A percentile compares a stretch with the other conserved stretches of the same genome.
phyloP scores from a whole-genome alignment of 208 protist genomes.

The Blechomonas ayalai region DNA sequence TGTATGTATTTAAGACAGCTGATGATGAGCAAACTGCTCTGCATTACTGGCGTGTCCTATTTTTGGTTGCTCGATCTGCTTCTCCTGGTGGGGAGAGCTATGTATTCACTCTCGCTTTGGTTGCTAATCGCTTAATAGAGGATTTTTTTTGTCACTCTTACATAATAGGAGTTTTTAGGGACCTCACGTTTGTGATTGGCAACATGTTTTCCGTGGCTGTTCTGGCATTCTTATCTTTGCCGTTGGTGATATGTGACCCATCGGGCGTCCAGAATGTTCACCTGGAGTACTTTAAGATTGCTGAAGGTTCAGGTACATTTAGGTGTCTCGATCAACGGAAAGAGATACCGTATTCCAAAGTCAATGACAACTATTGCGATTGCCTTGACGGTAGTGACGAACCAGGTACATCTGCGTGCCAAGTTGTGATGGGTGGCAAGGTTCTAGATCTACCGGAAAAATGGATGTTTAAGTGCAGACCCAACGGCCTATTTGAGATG shows the following conservation, averaged over 20 bases:
- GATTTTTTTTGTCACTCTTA: too few relatives aligned
- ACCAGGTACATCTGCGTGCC: constrained; percentile 82
- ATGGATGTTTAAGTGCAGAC: constrained; percentile 80
- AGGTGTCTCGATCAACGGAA: constrained; percentile 29
- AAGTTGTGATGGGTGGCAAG: constrained; percentile 1
- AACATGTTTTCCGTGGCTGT: not conserved
- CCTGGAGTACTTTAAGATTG: constrained; percentile 11
- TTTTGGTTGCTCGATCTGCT: too few relatives aligned
- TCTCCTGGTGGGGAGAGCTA: too few relatives aligned
- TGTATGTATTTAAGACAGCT: too few relatives aligned
- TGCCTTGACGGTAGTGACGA: constrained; percentile 94
- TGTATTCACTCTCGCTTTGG: too few relatives aligned
- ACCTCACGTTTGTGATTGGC: too few relatives aligned
- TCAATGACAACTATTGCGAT: constrained; percentile 96
- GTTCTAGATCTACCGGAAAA: constrained; percentile 2
- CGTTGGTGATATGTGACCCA: constrained; percentile 5
- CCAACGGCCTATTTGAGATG: constrained; percentile 40
- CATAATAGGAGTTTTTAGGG: too few relatives aligned
- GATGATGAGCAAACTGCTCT: too few relatives aligned
- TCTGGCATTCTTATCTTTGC: constrained; percentile 4
- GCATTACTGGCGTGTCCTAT: too few relatives aligned
- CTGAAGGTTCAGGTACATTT: constrained; percentile 16
- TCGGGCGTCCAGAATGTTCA: constrained; percentile 20
- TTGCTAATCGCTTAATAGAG: too few relatives aligned
- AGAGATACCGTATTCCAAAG: constrained; percentile 41